These are phyloP conservation scores for Aspergillus intermedius DNA, from an alignment of 2,329 filamentous ascomycete species.

Conservation along the genomic window DNA sequence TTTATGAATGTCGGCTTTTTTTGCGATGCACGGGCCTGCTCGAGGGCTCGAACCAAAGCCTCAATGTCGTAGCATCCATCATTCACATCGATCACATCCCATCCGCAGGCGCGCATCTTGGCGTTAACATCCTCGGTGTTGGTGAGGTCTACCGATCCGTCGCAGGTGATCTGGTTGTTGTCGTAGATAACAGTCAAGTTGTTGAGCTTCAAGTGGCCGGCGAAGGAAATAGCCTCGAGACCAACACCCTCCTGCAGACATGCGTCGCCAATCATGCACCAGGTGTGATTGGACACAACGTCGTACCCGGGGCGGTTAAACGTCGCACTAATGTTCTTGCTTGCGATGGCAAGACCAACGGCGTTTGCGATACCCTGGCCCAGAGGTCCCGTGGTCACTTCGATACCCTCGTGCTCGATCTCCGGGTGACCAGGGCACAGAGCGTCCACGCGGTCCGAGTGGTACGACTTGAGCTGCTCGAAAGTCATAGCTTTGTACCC, in stretches of 20 bases:
- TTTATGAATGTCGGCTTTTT: slow-evolving; percentile 55
- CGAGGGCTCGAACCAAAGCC: slow-evolving; percentile 43
- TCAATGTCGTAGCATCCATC: slow-evolving; percentile 50
- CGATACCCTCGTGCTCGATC: slow-evolving; percentile 52
- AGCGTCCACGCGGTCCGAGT: slow-evolving; percentile 22
- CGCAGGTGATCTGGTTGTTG: slow-evolving; percentile 55
- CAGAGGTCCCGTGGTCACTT: slow-evolving; percentile 55
- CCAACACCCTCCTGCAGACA: slow-evolving; percentile 53
- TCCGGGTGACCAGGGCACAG: slow-evolving; percentile 42
- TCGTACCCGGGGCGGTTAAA: slow-evolving; percentile 48
- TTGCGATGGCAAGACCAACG: slow-evolving; percentile 53
- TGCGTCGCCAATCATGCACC: slow-evolving; percentile 53
- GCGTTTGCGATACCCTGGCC: slow-evolving; percentile 57
- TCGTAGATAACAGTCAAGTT: slow-evolving; percentile 54
- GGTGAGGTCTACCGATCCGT: slow-evolving; percentile 48
- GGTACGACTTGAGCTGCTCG: slow-evolving; percentile 30
- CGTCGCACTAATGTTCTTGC: slow-evolving; percentile 49
- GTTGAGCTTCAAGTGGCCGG: slow-evolving; percentile 48
- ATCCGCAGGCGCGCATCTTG: slow-evolving; percentile 53
- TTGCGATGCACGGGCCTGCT: slow-evolving; percentile 37
- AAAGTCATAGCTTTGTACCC: slow-evolving; percentile 28
- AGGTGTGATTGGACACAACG: slow-evolving; percentile 48
- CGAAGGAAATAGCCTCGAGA: slow-evolving; percentile 50
- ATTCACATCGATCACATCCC: slow-evolving; percentile 50
- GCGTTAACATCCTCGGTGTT: slow-evolving; percentile 51